Conservation (phyloP, 257 asterid species). For the Galeopsis tetrahit region DNA sequence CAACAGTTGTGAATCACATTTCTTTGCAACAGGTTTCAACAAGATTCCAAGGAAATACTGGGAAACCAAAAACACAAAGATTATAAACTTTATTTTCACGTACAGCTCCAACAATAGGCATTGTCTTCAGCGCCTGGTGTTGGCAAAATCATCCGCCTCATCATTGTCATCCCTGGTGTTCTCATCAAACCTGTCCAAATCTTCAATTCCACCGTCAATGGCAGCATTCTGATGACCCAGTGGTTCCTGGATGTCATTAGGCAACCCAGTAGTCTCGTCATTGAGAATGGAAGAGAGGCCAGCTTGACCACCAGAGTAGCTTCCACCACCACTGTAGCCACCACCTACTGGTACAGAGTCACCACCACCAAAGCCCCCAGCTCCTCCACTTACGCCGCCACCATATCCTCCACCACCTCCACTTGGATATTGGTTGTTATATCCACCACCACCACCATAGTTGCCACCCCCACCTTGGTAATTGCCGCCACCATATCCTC, state of each 20-base stretch:
- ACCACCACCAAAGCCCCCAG: slow-evolving; percentile 35
- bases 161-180: slow-evolving; percentile 29
- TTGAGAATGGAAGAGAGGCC: slow-evolving; percentile 29
- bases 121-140: slow-evolving; percentile 42
- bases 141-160: slow-evolving; percentile 48
- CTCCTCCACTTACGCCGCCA: slow-evolving; percentile 33
- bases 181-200: slow-evolving; percentile 21
- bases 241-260: slow-evolving; percentile 26
- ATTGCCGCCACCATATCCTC: slow-evolving; percentile 24
- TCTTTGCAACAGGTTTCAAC: slow-evolving; percentile 8
- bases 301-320: slow-evolving; percentile 31
- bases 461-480: slow-evolving; percentile 36
- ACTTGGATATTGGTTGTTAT: slow-evolving; percentile 20
- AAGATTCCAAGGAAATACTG: slow-evolving; percentile 25
- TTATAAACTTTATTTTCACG: slow-evolving; percentile 33
- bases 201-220: slow-evolving; percentile 28
- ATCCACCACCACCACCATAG: slow-evolving; percentile 29
- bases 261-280: slow-evolving; percentile 22
- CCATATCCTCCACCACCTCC: slow-evolving; percentile 36
- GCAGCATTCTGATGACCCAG: slow-evolving; percentile 23
- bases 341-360: slow-evolving; percentile 36
- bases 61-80: neutral
- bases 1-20: neutral
- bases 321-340: slow-evolving; percentile 34
- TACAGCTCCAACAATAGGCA: slow-evolving; percentile 2